A percentile compares a stretch with the other conserved stretches of the same genome.
These are phyloP conservation scores for Diaporthe citri DNA, from an alignment of 2,329 filamentous ascomycete genomes.

Conservation along the genomic window DNA sequence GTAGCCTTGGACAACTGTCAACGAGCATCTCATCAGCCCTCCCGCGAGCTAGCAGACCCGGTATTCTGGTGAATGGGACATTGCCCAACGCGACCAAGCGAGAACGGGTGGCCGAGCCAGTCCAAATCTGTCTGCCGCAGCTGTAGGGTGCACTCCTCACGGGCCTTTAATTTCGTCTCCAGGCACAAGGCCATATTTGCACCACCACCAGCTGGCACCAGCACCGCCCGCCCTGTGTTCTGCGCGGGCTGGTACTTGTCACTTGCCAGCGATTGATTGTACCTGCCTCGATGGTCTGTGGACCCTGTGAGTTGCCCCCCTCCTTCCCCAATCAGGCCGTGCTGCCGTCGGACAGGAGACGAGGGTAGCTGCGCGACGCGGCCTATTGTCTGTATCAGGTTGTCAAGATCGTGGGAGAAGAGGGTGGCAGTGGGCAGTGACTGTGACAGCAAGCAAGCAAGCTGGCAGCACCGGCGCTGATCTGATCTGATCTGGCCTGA, in stretches of 20 bases:
- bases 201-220: conserved; percentile 24
- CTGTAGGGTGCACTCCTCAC: conserved; percentile 20
- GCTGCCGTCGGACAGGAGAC: conserved; percentile 11
- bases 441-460: conserved; percentile 18
- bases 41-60: conserved; percentile 33
- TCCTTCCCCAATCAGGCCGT: conserved; percentile 6
- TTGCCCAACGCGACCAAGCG: neutral
- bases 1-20: conserved; percentile 10
- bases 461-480: conserved; percentile 23
- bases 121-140: conserved; percentile 9
- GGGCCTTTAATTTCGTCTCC: conserved; percentile 39
- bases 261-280: conserved; percentile 21
- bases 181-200: conserved; percentile 37
- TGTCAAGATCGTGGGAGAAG: neutral
- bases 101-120: conserved; percentile 5
- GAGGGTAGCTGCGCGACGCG: neutral
- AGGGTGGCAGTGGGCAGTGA: neutral
- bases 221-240: neutral
- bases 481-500: conserved; percentile 4
- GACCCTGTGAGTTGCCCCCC: conserved; percentile 17
- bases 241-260: neutral
- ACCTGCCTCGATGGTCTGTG: neutral
- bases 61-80: conserved; percentile 27
- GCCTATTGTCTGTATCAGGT: conserved; percentile 15
- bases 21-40: conserved; percentile 13